Base-by-base conservation (phyloP, 2,329 filamentous ascomycete species). In the Didymella exigua region DNA sequence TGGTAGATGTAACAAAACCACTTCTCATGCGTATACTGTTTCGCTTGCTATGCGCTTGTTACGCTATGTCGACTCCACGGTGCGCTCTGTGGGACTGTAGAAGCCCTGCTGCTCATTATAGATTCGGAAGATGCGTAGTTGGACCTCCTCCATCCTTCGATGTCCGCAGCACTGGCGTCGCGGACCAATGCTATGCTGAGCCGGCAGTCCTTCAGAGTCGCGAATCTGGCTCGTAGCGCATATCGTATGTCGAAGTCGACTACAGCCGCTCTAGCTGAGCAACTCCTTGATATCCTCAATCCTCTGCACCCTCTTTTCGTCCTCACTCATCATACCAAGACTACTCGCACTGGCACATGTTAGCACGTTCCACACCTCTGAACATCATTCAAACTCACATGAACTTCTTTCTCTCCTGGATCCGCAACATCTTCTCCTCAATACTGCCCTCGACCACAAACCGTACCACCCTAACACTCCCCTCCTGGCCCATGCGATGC, bases 351-450 rank as follows among this genome's bases (percentile, higher is more conserved):
- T 96, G 62, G 16, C 74, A 19, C 36, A 16, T 5, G 51, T 76
- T 63, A 78, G 68, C 3, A 2, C 8, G n/a, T 16, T n/a, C 0
- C 11, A 19, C 19, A 40, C n/a, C 11, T 21, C 7, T 9, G 18
- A 13, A 21, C 7, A 36, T 8, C 36, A 2, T 5, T 16, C 16
- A 26, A 11, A 88, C 89, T 87, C 72, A 92, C 88, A 96, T 90
- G 66, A 96, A 96, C 81, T 93, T 98, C 81, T 99, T 99, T 70
- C 93, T 81, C 62, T 98, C 93, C 74, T 99, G 96, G 29, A 99
- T 87, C 75, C 84, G 86, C 62, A 99, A 75, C 92, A 99, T 99
- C 74, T 93, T 87, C 75, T 95, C 90, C 79, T 99, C 95, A 33
- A 99, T 96, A 61, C 91, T 97, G 41, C 88, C 86, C 75, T 89